Evolutionary conservation across 345 rosid genomes (phyloP).

Genomic region (Angophora floribunda): DNA sequence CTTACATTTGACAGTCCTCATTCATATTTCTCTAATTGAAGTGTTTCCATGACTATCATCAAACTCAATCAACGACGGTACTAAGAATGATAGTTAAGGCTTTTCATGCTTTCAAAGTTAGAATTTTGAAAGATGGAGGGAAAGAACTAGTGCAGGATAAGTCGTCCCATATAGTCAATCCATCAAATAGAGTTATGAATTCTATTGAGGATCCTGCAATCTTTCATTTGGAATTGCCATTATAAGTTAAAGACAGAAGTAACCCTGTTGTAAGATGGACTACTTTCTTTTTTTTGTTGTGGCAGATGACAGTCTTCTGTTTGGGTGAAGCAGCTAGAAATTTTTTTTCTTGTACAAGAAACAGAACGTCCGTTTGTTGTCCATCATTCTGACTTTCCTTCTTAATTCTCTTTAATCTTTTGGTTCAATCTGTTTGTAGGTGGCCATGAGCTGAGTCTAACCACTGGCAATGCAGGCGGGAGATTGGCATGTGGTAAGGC

Average conservation of each 20-base stretch:
- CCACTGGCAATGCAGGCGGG: conserved; percentile 98
- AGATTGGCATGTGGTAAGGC: conserved; percentile 95
- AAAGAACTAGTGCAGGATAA: neutral
- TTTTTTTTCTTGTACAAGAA: neutral
- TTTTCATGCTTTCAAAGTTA: neutral
- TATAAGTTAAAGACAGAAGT: neutral
- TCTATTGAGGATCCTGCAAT: neutral
- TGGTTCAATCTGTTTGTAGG: conserved; percentile 30
- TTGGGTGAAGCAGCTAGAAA: neutral
- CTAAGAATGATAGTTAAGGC: neutral
- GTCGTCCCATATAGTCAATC: neutral
- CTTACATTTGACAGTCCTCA: neutral
- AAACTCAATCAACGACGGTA: neutral
- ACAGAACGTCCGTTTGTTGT: neutral
- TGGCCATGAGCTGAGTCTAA: conserved; percentile 92
- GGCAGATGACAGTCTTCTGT: neutral
- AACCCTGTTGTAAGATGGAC: neutral
- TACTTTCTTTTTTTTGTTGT: neutral
- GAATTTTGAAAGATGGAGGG: neutral
- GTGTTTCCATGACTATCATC: neutral
- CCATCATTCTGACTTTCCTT: neutral
- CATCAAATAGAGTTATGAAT: neutral
- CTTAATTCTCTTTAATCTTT: conserved; percentile 1
- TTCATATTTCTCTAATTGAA: neutral
- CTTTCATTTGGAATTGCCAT: neutral